Percentiles rank a stretch among this genome's conserved stretches.
Evolutionary conservation across 2,329 filamentous ascomycete genomes (phyloP).

Genomic region (Scolecobasidium constrictum): DNA sequence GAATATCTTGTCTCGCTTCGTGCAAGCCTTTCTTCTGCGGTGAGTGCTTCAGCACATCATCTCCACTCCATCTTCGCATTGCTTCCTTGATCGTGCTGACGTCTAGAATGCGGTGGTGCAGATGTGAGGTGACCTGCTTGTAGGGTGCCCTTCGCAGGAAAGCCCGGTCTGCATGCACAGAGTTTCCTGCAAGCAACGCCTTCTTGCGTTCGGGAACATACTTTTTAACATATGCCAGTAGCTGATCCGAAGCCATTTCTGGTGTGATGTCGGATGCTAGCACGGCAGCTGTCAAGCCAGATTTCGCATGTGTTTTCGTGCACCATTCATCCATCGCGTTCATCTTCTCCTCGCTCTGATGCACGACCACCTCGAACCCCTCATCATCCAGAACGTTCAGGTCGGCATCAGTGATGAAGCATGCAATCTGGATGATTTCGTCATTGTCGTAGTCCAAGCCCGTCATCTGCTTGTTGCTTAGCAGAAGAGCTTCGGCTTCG

Average conservation of each 20-base stretch:
- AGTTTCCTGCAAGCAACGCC: constrained; percentile 81
- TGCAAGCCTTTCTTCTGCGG: constrained; percentile 69
- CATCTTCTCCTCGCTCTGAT: constrained; percentile 59
- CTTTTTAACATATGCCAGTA: constrained; percentile 68
- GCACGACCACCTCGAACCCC: constrained; percentile 73
- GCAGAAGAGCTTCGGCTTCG: constrained; percentile 8
- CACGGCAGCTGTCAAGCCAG: constrained; percentile 71
- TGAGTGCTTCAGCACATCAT: constrained; percentile 47
- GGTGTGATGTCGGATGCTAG: constrained; percentile 62
- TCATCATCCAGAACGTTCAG: constrained; percentile 63
- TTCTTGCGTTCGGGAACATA: constrained; percentile 55
- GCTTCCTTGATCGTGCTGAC: constrained; percentile 91
- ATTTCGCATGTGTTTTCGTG: constrained; percentile 62
- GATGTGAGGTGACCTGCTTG: constrained; percentile 56
- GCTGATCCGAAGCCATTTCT: constrained; percentile 56
- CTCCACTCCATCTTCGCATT: constrained; percentile 64
- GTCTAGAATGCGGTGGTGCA: constrained; percentile 87
- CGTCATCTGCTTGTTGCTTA: constrained; percentile 62
- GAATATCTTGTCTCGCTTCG: constrained; percentile 76
- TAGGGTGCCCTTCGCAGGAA: constrained; percentile 73
- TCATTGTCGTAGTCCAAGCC: constrained; percentile 69
- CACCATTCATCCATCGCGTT: constrained; percentile 87
- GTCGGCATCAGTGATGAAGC: constrained; percentile 75
- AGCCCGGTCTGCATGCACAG: constrained; percentile 76
- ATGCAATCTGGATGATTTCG: constrained; percentile 83